Conservation (phyloP, 2,329 filamentous ascomycete species). For the Aspergillus pseudotamarii region DNA sequence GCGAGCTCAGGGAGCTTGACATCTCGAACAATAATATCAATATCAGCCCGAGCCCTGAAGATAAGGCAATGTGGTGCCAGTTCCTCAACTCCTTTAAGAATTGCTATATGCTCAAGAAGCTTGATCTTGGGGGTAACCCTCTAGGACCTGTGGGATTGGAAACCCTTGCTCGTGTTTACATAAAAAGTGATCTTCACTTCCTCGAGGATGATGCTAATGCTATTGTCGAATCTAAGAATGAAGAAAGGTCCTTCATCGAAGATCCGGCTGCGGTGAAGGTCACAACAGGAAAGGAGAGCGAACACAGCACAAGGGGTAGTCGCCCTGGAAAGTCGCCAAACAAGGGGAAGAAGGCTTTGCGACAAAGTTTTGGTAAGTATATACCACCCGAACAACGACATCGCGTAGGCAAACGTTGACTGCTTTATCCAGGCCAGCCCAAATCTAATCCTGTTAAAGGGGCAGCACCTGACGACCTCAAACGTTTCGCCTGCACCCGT, state of each 20-base stretch:
- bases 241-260: slow-evolving; percentile 7
- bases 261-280: slow-evolving; percentile 13
- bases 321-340: slow-evolving; percentile 21
- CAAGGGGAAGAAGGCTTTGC: slow-evolving; percentile 18
- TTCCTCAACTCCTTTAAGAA: slow-evolving; percentile 49
- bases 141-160: slow-evolving; percentile 50
- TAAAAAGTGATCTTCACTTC: slow-evolving; percentile 38
- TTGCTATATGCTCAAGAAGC: slow-evolving; percentile 47
- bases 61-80: slow-evolving; percentile 44
- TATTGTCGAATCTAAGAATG: slow-evolving; percentile 11
- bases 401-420: slow-evolving; percentile 5
- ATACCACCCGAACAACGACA: not conserved
- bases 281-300: slow-evolving; percentile 23
- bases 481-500: slow-evolving; percentile 34
- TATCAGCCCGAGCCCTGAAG: slow-evolving; percentile 35
- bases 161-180: slow-evolving; percentile 47
- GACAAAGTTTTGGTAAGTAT: slow-evolving; percentile 15
- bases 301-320: not conserved
- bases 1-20: slow-evolving; percentile 51
- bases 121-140: slow-evolving; percentile 51
- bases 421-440: slow-evolving; percentile 13
- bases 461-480: slow-evolving; percentile 19
- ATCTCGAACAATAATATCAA: slow-evolving; percentile 50
- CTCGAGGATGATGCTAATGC: slow-evolving; percentile 30
- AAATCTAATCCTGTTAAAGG: slow-evolving; percentile 9